These are phyloP conservation scores for Beauveria varroae DNA, from an alignment of 2,329 filamentous ascomycete genomes.

Conservation along the genomic window DNA sequence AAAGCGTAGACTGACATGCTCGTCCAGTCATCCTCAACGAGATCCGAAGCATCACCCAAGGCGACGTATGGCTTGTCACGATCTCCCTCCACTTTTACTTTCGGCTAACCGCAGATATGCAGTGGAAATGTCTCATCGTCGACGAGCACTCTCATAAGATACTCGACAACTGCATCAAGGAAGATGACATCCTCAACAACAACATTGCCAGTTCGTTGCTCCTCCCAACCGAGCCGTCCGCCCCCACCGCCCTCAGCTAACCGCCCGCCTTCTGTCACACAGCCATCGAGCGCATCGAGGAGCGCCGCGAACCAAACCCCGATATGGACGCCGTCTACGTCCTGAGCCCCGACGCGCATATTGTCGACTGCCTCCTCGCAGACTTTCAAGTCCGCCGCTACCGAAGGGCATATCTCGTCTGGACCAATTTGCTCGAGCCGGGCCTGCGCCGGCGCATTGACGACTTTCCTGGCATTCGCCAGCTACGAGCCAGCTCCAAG, in stretches of 20 bases:
- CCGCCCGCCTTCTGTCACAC: slow-evolving; percentile 15
- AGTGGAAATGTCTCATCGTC: slow-evolving; percentile 97
- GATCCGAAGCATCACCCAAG: slow-evolving; percentile 70
- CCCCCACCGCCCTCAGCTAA: slow-evolving; percentile 8
- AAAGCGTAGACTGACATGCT: slow-evolving; percentile 15
- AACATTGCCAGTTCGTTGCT: slow-evolving; percentile 78
- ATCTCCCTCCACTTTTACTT: neutral
- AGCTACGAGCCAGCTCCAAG: slow-evolving; percentile 72
- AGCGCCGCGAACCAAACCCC: slow-evolving; percentile 71
- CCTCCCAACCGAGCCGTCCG: neutral
- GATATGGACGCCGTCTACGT: slow-evolving; percentile 95
- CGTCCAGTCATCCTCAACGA: slow-evolving; percentile 29
- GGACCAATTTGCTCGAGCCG: slow-evolving; percentile 70
- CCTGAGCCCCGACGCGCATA: slow-evolving; percentile 75
- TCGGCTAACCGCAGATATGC: neutral
- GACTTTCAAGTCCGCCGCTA: slow-evolving; percentile 85
- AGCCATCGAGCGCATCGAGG: slow-evolving; percentile 95
- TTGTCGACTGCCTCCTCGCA: slow-evolving; percentile 88
- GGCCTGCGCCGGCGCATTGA: slow-evolving; percentile 68
- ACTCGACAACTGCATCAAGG: slow-evolving; percentile 82
- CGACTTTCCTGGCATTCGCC: slow-evolving; percentile 57
- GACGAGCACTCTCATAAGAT: slow-evolving; percentile 79
- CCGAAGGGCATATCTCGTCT: slow-evolving; percentile 70
- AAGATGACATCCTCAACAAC: slow-evolving; percentile 95
- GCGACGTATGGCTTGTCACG: slow-evolving; percentile 54